Percentiles rank a stretch among this genome's conserved stretches.
phyloP scores from a whole-genome alignment of 495 filamentous ascomycete genomes.

The Hyphodiscus hymeniophilus region DNA sequence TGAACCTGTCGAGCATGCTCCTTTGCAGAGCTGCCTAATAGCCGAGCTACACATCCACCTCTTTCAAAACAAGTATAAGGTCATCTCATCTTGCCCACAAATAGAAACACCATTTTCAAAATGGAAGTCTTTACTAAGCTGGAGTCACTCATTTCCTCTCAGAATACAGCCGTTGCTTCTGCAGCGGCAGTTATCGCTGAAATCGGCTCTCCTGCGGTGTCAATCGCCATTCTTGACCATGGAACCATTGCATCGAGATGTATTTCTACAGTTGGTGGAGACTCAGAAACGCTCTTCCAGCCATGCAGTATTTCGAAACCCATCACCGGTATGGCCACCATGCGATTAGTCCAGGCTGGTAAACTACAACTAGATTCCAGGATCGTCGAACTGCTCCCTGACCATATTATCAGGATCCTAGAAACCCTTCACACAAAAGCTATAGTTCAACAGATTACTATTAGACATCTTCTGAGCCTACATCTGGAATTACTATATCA shows the following conservation, averaged over 20 bases:
- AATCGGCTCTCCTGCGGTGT: slow-evolving; percentile 12
- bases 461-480: slow-evolving; percentile 21
- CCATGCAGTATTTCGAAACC: slow-evolving; percentile 23
- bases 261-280: slow-evolving; percentile 8
- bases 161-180: not conserved
- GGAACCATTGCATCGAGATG: not conserved
- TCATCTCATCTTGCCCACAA: too few species aligned
- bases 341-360: not conserved
- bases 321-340: slow-evolving; percentile 13
- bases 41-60: too few species aligned
- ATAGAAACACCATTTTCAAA: too few species aligned
- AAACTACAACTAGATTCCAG: slow-evolving; percentile 4
- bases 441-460: slow-evolving; percentile 16
- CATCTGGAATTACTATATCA: slow-evolving; percentile 15
- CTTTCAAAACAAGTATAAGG: too few species aligned
- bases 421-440: not conserved
- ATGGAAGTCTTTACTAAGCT: not conserved
- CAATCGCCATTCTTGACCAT: slow-evolving; percentile 16
- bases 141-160: not conserved
- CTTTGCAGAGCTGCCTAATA: too few species aligned
- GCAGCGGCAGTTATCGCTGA: not conserved
- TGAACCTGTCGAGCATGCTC: too few species aligned
- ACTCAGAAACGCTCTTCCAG: slow-evolving; percentile 21
- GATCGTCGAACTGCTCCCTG: not conserved
- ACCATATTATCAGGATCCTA: slow-evolving; percentile 2